Evolutionary conservation across 192 early-diverging fungal genomes (phyloP).

Genomic region (Umbelopsis ramanniana): DNA sequence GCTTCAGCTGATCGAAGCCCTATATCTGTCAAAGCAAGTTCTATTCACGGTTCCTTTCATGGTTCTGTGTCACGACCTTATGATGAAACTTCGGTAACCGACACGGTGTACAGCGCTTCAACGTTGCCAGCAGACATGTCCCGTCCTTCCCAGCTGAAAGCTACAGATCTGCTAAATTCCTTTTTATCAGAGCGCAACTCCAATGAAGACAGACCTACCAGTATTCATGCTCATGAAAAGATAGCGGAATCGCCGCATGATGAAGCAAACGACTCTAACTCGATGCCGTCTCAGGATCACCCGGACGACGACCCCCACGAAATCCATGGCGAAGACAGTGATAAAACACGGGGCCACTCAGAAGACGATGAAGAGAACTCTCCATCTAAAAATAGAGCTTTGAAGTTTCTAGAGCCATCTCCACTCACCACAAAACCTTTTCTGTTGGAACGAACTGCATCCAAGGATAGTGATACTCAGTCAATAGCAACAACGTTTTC

Average conservation of each 20-base stretch:
- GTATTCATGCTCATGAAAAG: background rate
- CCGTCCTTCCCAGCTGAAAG: background rate
- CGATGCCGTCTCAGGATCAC: background rate
- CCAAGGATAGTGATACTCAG: constrained; percentile 49
- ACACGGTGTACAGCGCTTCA: background rate
- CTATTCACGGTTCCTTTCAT: background rate
- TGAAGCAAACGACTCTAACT: background rate
- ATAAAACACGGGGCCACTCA: background rate
- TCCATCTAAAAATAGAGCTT: background rate
- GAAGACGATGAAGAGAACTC: background rate
- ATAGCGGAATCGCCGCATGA: background rate
- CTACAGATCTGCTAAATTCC: background rate
- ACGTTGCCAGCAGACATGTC: constrained; percentile 5
- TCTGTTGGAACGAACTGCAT: constrained; percentile 29
- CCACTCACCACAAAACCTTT: background rate
- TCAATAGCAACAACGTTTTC: constrained; percentile 51
- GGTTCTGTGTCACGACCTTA: background rate
- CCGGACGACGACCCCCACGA: background rate
- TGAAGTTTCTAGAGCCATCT: background rate
- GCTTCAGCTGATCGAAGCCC: background rate
- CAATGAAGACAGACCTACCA: background rate
- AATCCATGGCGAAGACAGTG: background rate
- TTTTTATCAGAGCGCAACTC: background rate
- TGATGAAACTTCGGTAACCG: constrained; percentile 4
- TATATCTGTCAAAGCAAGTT: background rate